Evolutionary conservation across 805 yeast species (phyloP), one percentile per base, ranked within the genome.

Genomic region (Metschnikowia lochheadii): DNA sequence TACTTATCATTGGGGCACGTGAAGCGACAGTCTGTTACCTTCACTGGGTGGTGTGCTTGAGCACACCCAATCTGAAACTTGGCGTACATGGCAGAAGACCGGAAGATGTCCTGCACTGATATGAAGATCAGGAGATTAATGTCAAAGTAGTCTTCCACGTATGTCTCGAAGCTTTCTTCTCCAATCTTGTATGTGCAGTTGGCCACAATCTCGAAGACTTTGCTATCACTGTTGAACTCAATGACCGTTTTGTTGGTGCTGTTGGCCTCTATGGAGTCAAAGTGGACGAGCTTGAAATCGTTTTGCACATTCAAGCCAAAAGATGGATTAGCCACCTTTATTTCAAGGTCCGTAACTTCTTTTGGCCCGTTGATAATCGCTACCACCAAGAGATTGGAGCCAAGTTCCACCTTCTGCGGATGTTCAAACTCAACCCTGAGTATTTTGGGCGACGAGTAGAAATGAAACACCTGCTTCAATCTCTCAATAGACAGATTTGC

Each of bases 41-140:
- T 67, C 2, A 85, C 71, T 0, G 94, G 95, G 4, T 64, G 58
- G 7, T 67, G 66, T 0, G 71, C 49, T 23, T 75, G 73, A 0
- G 84, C 72, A 4, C 90, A 76, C 17, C 88, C 85, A 41, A 88
- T 75, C 13, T 85, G 80, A 61, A 86, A 89, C 57, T 83, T 85
- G 5, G 89, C 82, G 55, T 79, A 84, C 1, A 88, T 67, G 29
- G 73, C 67, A 15, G 77, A 63, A 2, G 78, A 64, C 55, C 81
- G 79, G 70, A 87, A 87, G 10, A 84, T 81, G 63, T 89, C 96
- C 59, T 87, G 92, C 2, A 87, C 95, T 2, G 89, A 82, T 0
- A 87, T 94, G 0, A 89, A 84, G 6, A 87, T 68, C 5, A 79
- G 73, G 36, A 88, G 69, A 0, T 79, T 66, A 5, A 83, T 78